Evolutionary conservation across 2,329 filamentous ascomycete genomes (phyloP).

Genomic region (Trichoderma polysporum): DNA sequence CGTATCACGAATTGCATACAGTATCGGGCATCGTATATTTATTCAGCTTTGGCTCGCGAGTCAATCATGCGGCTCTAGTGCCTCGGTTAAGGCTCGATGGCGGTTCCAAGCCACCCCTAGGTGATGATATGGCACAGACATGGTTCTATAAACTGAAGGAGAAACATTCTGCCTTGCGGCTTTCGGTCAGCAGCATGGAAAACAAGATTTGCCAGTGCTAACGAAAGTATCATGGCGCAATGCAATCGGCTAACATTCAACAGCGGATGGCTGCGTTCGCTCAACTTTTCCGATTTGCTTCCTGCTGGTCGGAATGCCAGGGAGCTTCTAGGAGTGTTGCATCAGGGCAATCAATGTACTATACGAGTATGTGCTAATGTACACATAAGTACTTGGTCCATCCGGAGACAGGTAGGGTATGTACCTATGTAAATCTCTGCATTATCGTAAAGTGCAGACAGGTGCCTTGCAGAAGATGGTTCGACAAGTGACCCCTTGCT

Average conservation of each 20-base stretch:
- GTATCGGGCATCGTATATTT: background rate
- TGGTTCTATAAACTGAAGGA: background rate
- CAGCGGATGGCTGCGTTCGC: background rate
- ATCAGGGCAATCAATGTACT: no score
- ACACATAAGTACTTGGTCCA: background rate
- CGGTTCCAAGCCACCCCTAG: background rate
- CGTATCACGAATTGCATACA: background rate
- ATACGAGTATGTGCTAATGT: background rate
- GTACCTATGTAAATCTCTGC: constrained; percentile 12
- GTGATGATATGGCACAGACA: background rate
- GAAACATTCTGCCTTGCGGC: background rate
- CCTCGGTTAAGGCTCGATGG: background rate
- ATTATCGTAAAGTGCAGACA: constrained; percentile 8
- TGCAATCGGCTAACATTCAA: background rate
- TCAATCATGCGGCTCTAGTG: background rate
- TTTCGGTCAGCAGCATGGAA: background rate
- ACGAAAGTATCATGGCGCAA: background rate
- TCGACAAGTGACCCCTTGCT: constrained; percentile 13
- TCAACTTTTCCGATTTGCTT: background rate
- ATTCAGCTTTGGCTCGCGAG: background rate
- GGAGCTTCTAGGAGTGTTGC: background rate
- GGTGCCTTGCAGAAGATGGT: constrained; percentile 16
- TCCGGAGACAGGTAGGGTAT: no score
- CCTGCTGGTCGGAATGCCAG: background rate
- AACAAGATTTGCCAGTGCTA: background rate